Base-by-base conservation (phyloP, 768 basidiomycete species). In the Agrocybe pediades region DNA sequence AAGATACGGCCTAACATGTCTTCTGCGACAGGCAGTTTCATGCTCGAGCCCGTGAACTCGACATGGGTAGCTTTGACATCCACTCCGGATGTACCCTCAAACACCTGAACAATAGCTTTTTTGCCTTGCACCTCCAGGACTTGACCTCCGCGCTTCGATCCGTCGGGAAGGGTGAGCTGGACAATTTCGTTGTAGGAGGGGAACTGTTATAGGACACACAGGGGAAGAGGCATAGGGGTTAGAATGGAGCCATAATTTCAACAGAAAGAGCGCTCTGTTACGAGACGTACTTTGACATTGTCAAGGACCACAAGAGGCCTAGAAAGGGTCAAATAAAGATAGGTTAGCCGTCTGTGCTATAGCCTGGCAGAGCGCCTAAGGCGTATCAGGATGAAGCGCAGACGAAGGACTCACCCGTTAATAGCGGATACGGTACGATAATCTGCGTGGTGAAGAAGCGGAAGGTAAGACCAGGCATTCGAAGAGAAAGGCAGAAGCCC, bases 1-100 rank as follows among this genome's bases (percentile, higher is more conserved):
- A 99, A 98, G 68, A 98, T 95, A 58, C 97, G 90, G 26, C 97
- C 97, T 64, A 97, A 72, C 95, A 98, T 98, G 76, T 98, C 97
- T 71, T 98, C 97, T 20, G 95, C 94, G 17, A 98, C 97, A 41
- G 97, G 95, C 2, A 99, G 82, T 71, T 97, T 98, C 97, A 99
- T 98, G 69, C 94, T 95, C 63, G 90, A 91, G 40, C 97, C 97
- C 13, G 95, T 95, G 71, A 99, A 98, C 67, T 97, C 93, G 68
- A 98, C 95, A 67, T 95, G 94, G 2, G 97, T 99, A 13, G 91
- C 83, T 69, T 95, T 96, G 64, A 98, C 97, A 70, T 99, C 97
- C 41, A 98, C 90, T 29, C 97, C 97, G 9, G 95, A 84, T 2
- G 97, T 99, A 47, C 97, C 97, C 71, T 99, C 97, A 63, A 99